Evolutionary conservation across 1,139 yeast species (phyloP).

Genomic region (Saccharomyces uvarum): DNA sequence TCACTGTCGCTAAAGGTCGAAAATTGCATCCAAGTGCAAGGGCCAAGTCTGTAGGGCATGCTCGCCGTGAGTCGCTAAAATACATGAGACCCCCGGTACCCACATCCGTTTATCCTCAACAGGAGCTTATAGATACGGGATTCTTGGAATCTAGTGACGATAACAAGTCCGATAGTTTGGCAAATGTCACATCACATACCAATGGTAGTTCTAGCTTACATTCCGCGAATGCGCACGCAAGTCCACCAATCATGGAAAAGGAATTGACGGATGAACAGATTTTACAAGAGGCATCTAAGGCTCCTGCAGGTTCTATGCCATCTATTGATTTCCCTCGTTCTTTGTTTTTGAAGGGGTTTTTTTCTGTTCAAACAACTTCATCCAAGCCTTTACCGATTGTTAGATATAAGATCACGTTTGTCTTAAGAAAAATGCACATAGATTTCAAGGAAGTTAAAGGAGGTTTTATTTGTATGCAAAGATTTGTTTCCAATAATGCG

Average conservation of each 20-base stretch:
- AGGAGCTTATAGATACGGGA: conserved; percentile 35
- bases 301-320: conserved; percentile 74
- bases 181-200: conserved; percentile 1
- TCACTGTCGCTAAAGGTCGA: conserved; percentile 20
- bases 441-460: conserved; percentile 84
- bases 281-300: conserved; percentile 54
- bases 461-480: conserved; percentile 72
- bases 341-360: conserved; percentile 82
- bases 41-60: conserved; percentile 78
- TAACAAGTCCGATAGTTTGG: conserved; percentile 41
- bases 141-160: conserved; percentile 65
- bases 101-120: conserved; percentile 34
- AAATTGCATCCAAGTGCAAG: conserved; percentile 72
- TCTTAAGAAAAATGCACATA: conserved; percentile 66
- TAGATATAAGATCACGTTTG: conserved; percentile 72
- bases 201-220: conserved; percentile 1
- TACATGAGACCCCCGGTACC: conserved; percentile 27
- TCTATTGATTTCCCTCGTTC: conserved; percentile 89
- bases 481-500: not conserved
- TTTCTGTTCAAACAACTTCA: conserved; percentile 90
- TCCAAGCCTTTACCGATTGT: conserved; percentile 85
- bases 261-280: conserved; percentile 53
- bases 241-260: conserved; percentile 10
- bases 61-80: conserved; percentile 50
- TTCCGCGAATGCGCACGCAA: not conserved